Evolutionary conservation across 2,329 filamentous ascomycete genomes (phyloP), one percentile per base, ranked within the genome.

Genomic region (Elsinoe necatrix): DNA sequence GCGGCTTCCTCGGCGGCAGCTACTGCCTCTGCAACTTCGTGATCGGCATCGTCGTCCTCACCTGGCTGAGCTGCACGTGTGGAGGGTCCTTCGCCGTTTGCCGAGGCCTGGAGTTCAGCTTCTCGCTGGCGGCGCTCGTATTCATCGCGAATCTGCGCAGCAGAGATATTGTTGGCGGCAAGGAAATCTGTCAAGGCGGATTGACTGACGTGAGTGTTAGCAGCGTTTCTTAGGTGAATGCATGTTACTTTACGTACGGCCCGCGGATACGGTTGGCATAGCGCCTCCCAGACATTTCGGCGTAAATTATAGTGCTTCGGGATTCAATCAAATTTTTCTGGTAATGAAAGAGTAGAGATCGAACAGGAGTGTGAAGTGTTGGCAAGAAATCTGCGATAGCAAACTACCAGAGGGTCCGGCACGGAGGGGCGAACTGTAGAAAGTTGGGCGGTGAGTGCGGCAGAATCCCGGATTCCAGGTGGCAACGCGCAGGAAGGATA

Each of bases 151-250:
- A 85, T 85, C 63, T 84, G 80, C 55, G 75, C 74, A 2, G 82
- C 82, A 20, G 81, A 87, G 62, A 89, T 89, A 64, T 88, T 88
- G 68, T 87, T 84, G 1, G 85, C 81, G 50, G 83, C 83, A 55
- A 86, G 72, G 63, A 85, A 86, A 65, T 86, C 82, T 5, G 83
- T 86, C 64, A 86, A 71, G 11, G 84, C 84, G 58, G 82, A 85
- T 62, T 83, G 83, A 27, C 77, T 78, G 42, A 43, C 34, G 34
- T n/a, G n/a, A n/a, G 27, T 25, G 39, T 58, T 42, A 55, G 21
- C 61, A 14, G n/a, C n/a, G n/a, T n/a, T n/a, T n/a, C n/a, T n/a
- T n/a, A n/a, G n/a, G n/a, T n/a, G n/a, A n/a, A n/a, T n/a, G n/a
- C n/a, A n/a, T n/a, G n/a, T n/a, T n/a, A 21, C 9, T n/a, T 4